Base-by-base conservation (phyloP, 805 yeast genomes). In the Alloascoidea africana region DNA sequence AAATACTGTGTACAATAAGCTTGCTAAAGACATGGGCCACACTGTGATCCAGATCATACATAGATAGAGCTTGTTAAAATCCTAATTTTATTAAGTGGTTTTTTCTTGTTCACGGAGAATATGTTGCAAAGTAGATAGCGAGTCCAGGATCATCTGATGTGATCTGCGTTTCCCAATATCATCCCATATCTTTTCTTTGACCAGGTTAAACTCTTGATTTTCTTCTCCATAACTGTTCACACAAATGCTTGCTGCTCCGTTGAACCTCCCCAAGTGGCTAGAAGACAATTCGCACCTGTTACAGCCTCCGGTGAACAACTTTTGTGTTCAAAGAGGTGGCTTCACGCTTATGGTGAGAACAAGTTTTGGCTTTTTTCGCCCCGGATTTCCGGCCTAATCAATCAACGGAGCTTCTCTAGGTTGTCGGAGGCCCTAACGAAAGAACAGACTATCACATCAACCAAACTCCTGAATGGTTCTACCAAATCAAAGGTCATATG, bases 341-440 rank as follows among this genome's bases (percentile, higher is more conserved):
- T 82, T 81, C 54, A 86, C 96, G 0, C 85, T 86, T 27, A 87
- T 87, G 96, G 63, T 58, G 42, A 30, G 52, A n/a, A n/a, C n/a
- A 17, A 5, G 5, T 15, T 11, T 33, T 23, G 3, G 33, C 34
- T 18, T 14, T 18, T 15, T 32, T 6, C 3, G 3, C 8, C 1
- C n/a, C 16, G 5, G 16, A 8, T 32, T 32, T 32, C 15, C 6
- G 18, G 14, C 6, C 17, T 15, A 13, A 34, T 13, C 23, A 34
- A 14, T 5, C 16, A 34, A 6, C 6, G 6, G 17, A n/a, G n/a
- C 16, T 16, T 13, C 15, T 16, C 8, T 36, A 58, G 63, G 76
- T 86, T 37, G 94, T 86, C 1, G 96, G 96, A 13, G 96, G 96
- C 0, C 96, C 96, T 3, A 87, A 87, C 54, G 94, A 78, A 50